A percentile compares a stretch with the other conserved stretches of the same genome.
Conservation (phyloP, 2,329 filamentous ascomycete genomes). For the Colletotrichum magnum region DNA sequence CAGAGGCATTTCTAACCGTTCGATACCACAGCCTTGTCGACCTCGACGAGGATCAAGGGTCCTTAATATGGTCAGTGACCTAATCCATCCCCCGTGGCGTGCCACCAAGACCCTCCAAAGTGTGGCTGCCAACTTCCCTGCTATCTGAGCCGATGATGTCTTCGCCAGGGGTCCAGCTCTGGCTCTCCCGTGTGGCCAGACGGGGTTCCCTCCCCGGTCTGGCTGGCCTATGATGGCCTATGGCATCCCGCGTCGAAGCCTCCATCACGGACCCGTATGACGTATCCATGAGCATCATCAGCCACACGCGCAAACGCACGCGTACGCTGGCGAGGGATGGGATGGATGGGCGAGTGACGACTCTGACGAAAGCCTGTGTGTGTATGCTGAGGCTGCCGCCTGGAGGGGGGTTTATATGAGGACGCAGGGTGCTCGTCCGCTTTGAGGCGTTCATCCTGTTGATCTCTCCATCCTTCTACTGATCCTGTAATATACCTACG, state of each 20-base stretch:
- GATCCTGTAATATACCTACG: not conserved
- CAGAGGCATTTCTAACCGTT: not conserved
- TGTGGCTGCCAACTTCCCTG: conserved; percentile 41
- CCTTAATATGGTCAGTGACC: not conserved
- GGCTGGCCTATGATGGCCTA: conserved; percentile 38
- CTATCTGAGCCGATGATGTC: conserved; percentile 30
- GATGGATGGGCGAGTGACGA: conserved; percentile 28
- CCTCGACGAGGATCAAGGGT: not conserved
- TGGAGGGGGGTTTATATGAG: conserved; percentile 29
- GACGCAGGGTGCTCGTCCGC: conserved; percentile 11
- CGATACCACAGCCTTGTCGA: conserved; percentile 1
- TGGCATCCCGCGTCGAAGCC: conserved; percentile 32
- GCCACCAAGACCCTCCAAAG: conserved; percentile 3
- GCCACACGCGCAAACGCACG: conserved; percentile 33
- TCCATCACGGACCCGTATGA: conserved; percentile 40
- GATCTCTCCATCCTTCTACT: conserved; percentile 15
- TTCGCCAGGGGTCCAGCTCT: conserved; percentile 26
- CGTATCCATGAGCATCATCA: conserved; percentile 36
- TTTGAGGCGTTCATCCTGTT: conserved; percentile 33
- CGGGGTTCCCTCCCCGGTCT: conserved; percentile 23
- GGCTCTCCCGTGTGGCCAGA: conserved; percentile 2
- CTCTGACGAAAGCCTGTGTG: conserved; percentile 26
- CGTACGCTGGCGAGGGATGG: conserved; percentile 18
- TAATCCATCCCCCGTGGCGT: conserved; percentile 24
- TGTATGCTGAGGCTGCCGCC: conserved; percentile 2